Evolutionary conservation across 441 rosid species (phyloP), one percentile per base, ranked within the genome.

Genomic region (Rhodomyrtus psidioides): DNA sequence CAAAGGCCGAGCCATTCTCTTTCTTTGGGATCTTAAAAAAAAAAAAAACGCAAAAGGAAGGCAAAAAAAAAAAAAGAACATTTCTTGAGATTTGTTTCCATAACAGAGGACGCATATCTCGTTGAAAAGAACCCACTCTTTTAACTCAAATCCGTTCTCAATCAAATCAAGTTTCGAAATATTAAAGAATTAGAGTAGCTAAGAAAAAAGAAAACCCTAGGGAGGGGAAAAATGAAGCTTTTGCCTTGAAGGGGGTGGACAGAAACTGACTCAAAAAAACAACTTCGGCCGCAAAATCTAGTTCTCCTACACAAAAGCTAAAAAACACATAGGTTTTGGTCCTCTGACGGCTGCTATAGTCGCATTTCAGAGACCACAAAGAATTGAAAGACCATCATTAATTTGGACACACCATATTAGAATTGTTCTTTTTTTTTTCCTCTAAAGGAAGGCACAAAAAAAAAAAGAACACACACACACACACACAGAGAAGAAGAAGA

Each of bases 261-360:
- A 70, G 49, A 70, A 70, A 70, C 79, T 70, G 79, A 70, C 79
- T 70, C 16, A 70, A 70, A 70, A 70, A 21, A 44, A n/a, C 83
- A 59, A 70, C 83, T 85, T 28, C 15, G 85, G 92, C 93, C 89
- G 91, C 91, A 89, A 88, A 92, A 59, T 46, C 60, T 91, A 88
- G 90, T 70, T 83, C 89, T 54, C 86, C 70, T 70, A 70, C 79
- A 39, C 15, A 5, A 70, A 70, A 70, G 49, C 82, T 57, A 89
- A 90, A 86, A 88, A 84, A 81, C 27, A 34, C 13, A 79, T 86
- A 89, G 90, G 92, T 83, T 89, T 54, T 76, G 83, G 28, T 70
- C 51, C 84, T 85, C 58, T 82, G 91, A 92, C 89, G 90, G 92
- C 93, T 89, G 88, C 84, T 84, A 62, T 89, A 82, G 88, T 85